Percentiles rank a stretch among this genome's conserved stretches.
phyloP scores from a whole-genome alignment of 192 early-diverging fungal species.

The Mycoemilia scoparia region DNA sequence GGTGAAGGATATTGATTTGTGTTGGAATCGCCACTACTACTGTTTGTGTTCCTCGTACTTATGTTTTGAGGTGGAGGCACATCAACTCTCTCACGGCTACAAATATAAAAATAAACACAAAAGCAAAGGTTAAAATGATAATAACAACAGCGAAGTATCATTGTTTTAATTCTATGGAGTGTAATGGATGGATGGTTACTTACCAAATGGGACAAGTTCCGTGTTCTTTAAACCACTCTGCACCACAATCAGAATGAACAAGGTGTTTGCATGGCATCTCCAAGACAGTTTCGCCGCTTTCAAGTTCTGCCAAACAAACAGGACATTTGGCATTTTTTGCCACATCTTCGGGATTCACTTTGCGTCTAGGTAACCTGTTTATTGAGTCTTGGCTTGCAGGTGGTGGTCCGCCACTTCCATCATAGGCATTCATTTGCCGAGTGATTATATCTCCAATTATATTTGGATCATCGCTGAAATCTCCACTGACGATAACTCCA shows the following conservation, averaged over 20 bases:
- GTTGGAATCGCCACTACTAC: too few relatives aligned
- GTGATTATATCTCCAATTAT: constrained; percentile 84
- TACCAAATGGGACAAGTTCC: constrained; percentile 90
- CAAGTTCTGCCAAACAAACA: constrained; percentile 83
- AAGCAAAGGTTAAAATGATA: too few relatives aligned
- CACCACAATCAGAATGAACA: constrained; percentile 78
- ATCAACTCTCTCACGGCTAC: too few relatives aligned
- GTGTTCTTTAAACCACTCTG: constrained; percentile 83
- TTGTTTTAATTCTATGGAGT: too few relatives aligned
- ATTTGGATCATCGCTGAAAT: too few relatives aligned
- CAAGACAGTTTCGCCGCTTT: constrained; percentile 39
- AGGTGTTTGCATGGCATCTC: constrained; percentile 70
- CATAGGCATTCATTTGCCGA: constrained; percentile 63
- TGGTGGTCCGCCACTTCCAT: constrained; percentile 36
- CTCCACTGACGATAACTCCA: too few relatives aligned
- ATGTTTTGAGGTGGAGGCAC: too few relatives aligned
- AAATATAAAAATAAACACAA: too few relatives aligned
- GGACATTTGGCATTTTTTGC: constrained; percentile 57
- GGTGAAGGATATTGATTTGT: too few relatives aligned
- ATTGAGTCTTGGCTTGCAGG: constrained; percentile 66
- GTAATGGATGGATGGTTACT: too few relatives aligned
- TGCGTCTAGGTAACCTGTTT: constrained; percentile 33
- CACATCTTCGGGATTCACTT: constrained; percentile 31
- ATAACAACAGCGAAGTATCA: too few relatives aligned
- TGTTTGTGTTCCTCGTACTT: too few relatives aligned